Percentiles rank a stretch among this genome's conserved stretches.
phyloP scores from a whole-genome alignment of 805 yeast species.

The Kockiozyma suomiensis region DNA sequence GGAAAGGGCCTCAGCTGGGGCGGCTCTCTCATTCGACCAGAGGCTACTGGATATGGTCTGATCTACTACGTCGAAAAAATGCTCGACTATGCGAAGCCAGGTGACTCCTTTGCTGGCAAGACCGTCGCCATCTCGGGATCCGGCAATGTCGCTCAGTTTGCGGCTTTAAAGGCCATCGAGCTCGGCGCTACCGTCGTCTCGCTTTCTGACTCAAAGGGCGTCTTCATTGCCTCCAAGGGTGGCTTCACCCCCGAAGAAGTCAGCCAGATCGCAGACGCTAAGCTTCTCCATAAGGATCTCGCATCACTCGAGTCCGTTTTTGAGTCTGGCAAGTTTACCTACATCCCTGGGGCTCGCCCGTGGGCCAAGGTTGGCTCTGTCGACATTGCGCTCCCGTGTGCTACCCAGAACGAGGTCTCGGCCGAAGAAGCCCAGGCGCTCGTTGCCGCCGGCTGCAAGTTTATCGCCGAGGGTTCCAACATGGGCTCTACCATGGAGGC shows the following conservation, averaged over 20 bases:
- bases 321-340: conserved; percentile 54
- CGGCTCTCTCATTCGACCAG: conserved; percentile 98
- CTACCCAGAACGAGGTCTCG: conserved; percentile 97
- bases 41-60: conserved; percentile 98
- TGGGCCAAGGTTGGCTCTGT: conserved; percentile 91
- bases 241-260: conserved; percentile 88
- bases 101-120: conserved; percentile 76
- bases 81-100: conserved; percentile 89
- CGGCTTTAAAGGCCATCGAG: conserved; percentile 96
- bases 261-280: conserved; percentile 75
- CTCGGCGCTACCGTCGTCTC: conserved; percentile 95
- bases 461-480: conserved; percentile 98
- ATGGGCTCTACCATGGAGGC: conserved; percentile 99
- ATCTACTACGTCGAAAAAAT: conserved; percentile 96
- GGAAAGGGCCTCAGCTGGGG: conserved; percentile 99
- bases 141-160: conserved; percentile 99
- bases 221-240: conserved; percentile 63
- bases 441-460: conserved; percentile 87
- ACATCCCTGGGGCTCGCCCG: conserved; percentile 93
- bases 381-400: conserved; percentile 96
- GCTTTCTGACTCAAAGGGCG: conserved; percentile 92
- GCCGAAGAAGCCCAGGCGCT: conserved; percentile 96
- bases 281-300: conserved; percentile 66
- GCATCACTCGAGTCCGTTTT: conserved; percentile 39
- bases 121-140: conserved; percentile 96